A percentile compares a stretch with the other conserved stretches of the same genome.
These are phyloP conservation scores for Gomphus bonarii DNA, from an alignment of 1,284 basidiomycete genomes.

Conservation along the genomic window DNA sequence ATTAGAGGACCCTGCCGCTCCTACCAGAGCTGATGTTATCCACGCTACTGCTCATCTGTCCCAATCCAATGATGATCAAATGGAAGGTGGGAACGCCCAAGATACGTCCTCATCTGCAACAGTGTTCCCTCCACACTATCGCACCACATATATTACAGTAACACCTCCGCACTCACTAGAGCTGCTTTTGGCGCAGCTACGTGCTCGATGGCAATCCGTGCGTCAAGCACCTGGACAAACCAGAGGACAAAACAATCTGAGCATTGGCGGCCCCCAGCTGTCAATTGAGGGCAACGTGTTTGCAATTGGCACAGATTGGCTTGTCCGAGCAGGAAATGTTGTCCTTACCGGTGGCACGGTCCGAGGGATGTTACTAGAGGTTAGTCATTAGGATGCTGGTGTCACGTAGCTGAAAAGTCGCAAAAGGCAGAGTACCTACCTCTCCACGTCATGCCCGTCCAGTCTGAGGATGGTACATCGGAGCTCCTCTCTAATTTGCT, in stretches of 20 bases:
- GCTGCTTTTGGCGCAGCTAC: constrained; percentile 56
- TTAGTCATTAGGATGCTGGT: constrained; percentile 20
- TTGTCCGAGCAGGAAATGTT: constrained; percentile 71
- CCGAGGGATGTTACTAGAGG: constrained; percentile 74
- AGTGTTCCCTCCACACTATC: constrained; percentile 51
- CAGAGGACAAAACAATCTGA: constrained; percentile 29
- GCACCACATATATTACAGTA: constrained; percentile 63
- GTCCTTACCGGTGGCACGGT: constrained; percentile 58
- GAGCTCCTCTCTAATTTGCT: constrained; percentile 63
- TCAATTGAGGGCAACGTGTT: constrained; percentile 59
- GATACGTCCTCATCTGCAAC: constrained; percentile 8
- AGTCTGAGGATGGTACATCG: constrained; percentile 50
- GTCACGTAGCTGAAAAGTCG: background rate
- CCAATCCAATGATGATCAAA: constrained; percentile 14
- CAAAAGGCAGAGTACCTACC: constrained; percentile 67
- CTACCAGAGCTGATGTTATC: constrained; percentile 49
- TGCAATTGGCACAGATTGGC: constrained; percentile 66
- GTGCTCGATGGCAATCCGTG: constrained; percentile 62
- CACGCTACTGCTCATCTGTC: constrained; percentile 13
- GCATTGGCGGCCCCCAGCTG: constrained; percentile 31
- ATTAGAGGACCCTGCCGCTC: constrained; percentile 62
- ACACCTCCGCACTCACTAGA: constrained; percentile 62
- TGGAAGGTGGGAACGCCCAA: constrained; percentile 4
- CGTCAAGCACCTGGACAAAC: constrained; percentile 43
- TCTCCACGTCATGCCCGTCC: constrained; percentile 50